These are phyloP conservation scores for Tolypocladium tropicale DNA, from an alignment of 2,329 filamentous ascomycete genomes.

Conservation along the genomic window DNA sequence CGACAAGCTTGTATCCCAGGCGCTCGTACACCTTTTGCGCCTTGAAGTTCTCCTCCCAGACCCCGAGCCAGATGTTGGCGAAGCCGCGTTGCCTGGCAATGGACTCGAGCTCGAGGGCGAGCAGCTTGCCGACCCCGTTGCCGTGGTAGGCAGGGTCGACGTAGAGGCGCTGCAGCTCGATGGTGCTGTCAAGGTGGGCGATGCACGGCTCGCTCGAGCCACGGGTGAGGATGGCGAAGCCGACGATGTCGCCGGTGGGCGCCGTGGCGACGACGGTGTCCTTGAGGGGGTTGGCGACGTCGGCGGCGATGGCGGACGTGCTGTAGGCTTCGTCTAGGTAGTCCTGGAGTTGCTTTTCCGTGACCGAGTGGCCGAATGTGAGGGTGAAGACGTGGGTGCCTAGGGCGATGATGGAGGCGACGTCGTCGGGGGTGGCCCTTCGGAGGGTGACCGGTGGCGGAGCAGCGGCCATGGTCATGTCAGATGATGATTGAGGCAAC, in stretches of 20 bases:
- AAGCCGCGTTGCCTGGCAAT: slow-evolving; percentile 26
- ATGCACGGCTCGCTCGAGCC: slow-evolving; percentile 28
- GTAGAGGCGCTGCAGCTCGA: slow-evolving; percentile 35
- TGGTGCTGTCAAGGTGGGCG: slow-evolving; percentile 12
- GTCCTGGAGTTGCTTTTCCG: slow-evolving; percentile 21
- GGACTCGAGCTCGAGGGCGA: slow-evolving; percentile 17
- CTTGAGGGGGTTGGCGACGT: slow-evolving; percentile 13
- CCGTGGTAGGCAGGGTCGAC: slow-evolving; percentile 25
- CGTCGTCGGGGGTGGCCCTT: slow-evolving; percentile 10
- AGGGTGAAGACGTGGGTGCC: slow-evolving; percentile 24
- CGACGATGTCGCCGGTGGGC: slow-evolving; percentile 16
- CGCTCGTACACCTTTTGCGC: slow-evolving; percentile 28
- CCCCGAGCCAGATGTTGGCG: slow-evolving; percentile 32
- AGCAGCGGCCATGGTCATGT: neutral
- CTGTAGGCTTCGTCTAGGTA: slow-evolving; percentile 29
- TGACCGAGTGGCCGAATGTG: slow-evolving; percentile 32
- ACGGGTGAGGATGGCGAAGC: slow-evolving; percentile 29
- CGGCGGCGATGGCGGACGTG: slow-evolving; percentile 16
- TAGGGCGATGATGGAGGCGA: slow-evolving; percentile 19
- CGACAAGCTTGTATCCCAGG: slow-evolving; percentile 28
- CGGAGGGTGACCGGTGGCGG: neutral
- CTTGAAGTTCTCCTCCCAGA: slow-evolving; percentile 34
- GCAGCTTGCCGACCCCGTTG: slow-evolving; percentile 23
- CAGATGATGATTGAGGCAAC: neutral
- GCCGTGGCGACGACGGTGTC: slow-evolving; percentile 14